Conservation (phyloP, 176 grass and related monocot species). For the Echinochloa phyllopogon region DNA sequence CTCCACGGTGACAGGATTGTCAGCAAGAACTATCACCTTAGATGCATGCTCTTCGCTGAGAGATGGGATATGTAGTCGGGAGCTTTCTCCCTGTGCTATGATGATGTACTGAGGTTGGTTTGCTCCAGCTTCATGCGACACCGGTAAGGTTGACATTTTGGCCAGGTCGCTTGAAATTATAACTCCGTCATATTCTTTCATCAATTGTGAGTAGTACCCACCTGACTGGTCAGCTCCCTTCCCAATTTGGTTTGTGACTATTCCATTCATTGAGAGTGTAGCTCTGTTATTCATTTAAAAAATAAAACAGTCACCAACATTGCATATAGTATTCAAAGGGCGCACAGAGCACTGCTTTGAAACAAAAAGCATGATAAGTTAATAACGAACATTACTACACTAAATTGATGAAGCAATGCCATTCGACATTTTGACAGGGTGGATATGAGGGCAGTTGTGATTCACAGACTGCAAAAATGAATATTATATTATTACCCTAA, state of each 20-base stretch:
- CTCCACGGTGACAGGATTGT: conserved; percentile 56
- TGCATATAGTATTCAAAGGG: conserved; percentile 10
- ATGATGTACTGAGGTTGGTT: conserved; percentile 81
- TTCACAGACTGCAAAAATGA: neutral
- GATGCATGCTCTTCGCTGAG: conserved; percentile 47
- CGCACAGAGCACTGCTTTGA: neutral
- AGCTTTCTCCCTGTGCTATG: conserved; percentile 47
- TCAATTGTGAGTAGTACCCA: conserved; percentile 79
- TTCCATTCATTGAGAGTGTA: conserved; percentile 72
- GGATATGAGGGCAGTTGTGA: neutral
- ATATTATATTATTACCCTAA: neutral
- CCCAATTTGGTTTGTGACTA: conserved; percentile 58
- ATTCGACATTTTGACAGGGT: neutral
- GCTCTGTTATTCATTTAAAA: conserved; percentile 55
- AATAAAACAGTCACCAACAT: neutral
- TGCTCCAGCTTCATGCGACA: conserved; percentile 63
- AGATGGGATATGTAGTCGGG: conserved; percentile 54
- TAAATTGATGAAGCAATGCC: neutral
- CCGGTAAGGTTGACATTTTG: conserved; percentile 50
- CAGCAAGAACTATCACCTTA: conserved; percentile 56
- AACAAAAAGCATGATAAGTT: neutral
- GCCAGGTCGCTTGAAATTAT: conserved; percentile 73
- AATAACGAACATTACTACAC: neutral
- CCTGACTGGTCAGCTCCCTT: conserved; percentile 54
- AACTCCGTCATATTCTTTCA: conserved; percentile 84